Base-by-base conservation (phyloP, 228 moss, liverwort and hornwort genomes). In the Sphagnum fallax region DNA sequence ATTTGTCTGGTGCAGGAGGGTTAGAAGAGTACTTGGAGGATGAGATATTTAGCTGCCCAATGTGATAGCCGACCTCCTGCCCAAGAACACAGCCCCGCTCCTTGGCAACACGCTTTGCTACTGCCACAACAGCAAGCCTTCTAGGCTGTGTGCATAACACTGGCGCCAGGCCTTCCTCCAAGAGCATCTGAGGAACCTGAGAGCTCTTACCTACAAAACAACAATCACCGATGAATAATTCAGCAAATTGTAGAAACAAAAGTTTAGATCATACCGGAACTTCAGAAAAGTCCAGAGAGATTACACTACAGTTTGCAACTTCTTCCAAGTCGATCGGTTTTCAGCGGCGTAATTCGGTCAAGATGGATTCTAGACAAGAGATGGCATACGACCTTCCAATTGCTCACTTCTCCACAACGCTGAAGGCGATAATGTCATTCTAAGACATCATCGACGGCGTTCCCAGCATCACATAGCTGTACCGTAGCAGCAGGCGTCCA, bases 111-210 rank as follows among this genome's bases (percentile, higher is more conserved):
- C 89, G 81, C 68, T 89, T 89, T 7, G 89, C 89, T 4, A 89
- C 89, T 52, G 86, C 69, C 55, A 83, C 89, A 2, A 89, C 89
- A 9, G 89, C 86, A 70, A 89, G 86, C 69, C 89, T 83, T 9
- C 89, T 81, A 48, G 89, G 89, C 51, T 89, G 89, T 7, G 89
- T 89, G 48, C 89, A 89, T 14, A 89, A 55, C 65, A 89, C 74
- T 14, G 89, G 89, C 57, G 76, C 77, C 64, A 83, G 68, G 14
- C 78, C 73, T 73, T 79, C 86, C 50, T 89, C 86, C 77, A 83
- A 65, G 8, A 89, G 75, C 79, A 89, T 86, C 68, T 89, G 89
- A 48, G 89, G 89, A 69, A 89, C 89, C 66, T 89, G 89, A 71
- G 89, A 89, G 62, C 89, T 89, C 70, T 89, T 89, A 16, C 89